Percentiles rank a stretch among this genome's conserved stretches.
Conservation (phyloP, 2,329 filamentous ascomycete genomes). For the Sporothrix curviconia region DNA sequence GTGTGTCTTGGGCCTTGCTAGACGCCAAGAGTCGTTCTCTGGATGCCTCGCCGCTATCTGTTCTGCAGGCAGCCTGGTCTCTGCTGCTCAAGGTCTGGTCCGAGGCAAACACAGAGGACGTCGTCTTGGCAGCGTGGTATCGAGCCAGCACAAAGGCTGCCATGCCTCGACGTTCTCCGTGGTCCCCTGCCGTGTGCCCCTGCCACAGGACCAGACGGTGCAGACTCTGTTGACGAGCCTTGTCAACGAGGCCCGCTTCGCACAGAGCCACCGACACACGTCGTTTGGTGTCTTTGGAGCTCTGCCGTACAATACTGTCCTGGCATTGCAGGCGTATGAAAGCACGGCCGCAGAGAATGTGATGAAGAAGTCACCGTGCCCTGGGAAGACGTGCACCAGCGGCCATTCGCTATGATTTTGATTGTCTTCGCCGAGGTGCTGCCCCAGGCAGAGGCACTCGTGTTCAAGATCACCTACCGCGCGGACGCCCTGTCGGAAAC, state of each 20-base stretch:
- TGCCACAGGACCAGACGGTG: slow-evolving; percentile 13
- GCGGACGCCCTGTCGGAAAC: slow-evolving; percentile 16
- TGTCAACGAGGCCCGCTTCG: slow-evolving; percentile 7
- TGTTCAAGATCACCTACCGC: slow-evolving; percentile 19
- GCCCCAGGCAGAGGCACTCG: slow-evolving; percentile 7
- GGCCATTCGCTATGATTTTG: slow-evolving; percentile 20
- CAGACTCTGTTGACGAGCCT: background rate
- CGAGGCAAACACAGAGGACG: slow-evolving; percentile 28
- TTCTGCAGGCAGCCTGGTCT: slow-evolving; percentile 32
- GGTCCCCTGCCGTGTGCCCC: slow-evolving; percentile 27
- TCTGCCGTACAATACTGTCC: slow-evolving; percentile 30
- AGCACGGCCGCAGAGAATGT: background rate
- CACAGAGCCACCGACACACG: slow-evolving; percentile 22
- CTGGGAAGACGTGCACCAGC: slow-evolving; percentile 14
- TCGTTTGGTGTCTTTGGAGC: slow-evolving; percentile 24
- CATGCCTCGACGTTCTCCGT: slow-evolving; percentile 32
- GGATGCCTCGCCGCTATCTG: slow-evolving; percentile 27
- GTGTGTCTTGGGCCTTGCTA: background rate
- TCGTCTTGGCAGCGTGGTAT: slow-evolving; percentile 31
- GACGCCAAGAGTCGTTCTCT: slow-evolving; percentile 19
- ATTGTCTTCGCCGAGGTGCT: slow-evolving; percentile 19
- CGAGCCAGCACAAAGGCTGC: slow-evolving; percentile 24
- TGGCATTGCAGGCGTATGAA: slow-evolving; percentile 29
- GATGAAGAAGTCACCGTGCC: too few relatives aligned
- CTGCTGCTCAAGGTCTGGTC: slow-evolving; percentile 28